Base-by-base conservation (phyloP, 1,139 yeast species). In the Pichia sp. region DNA sequence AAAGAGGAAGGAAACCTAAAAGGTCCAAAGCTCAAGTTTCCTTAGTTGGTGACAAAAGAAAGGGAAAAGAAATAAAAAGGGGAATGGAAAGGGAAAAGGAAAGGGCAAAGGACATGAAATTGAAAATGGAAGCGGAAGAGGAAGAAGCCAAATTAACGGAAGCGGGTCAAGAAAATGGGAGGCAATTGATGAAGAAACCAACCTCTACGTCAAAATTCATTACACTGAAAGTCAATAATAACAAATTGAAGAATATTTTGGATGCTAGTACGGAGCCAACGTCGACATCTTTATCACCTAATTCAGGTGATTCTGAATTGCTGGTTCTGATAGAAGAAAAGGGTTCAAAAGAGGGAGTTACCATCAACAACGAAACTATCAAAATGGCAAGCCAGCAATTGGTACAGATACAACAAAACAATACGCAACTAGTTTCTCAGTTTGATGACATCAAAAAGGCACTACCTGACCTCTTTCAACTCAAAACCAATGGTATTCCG, bases 401-500 rank as follows among this genome's bases (percentile, higher is more conserved):
- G n/a, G 17, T 29, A 16, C 40, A 41, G 16, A 3, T 27, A 1
- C 33, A 48, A 5, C 31, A 48, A n/a, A 27, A 41, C n/a, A 16
- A 16, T 14, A 48, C n/a, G 9, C 12, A 38, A 4, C 6, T 29
- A 14, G 29, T n/a, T 14, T 12, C 36, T 12, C 20, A 24, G 4
- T 6, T 33, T 46, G 48, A 46, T 31, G 48, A 46, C 9, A 6
- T 33, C 16, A 43, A 43, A 7, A 46, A 17, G 8, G 17, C 16
- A n/a, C 10, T 48, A n/a, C 46, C 51, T 5, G 34, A 17, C 6
- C 36, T 60, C 42, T 54, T 60, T 9, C 58, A 60, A 10, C 46
- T 61, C 16, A 60, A 63, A 5, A 24, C 31, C 14, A 36, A 24
- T 6, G 63, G 61, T 1, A 46, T 61, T 24, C 65, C 67, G 0